Conservation (phyloP, 352 stramenopile species). For the Globisporangium paroecandrum region DNA sequence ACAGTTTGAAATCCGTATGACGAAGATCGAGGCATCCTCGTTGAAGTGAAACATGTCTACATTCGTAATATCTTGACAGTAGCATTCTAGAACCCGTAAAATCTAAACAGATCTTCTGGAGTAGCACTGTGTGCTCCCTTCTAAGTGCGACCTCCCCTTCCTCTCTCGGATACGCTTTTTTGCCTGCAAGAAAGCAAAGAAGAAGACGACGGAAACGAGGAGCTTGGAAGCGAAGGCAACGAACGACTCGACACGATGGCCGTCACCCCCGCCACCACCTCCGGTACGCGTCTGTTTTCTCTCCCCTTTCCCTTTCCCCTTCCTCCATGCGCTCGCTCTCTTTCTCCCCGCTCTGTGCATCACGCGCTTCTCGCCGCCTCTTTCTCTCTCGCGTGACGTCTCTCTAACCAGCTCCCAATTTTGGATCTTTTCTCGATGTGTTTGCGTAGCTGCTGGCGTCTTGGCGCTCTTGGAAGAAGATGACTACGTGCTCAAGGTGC, state of each 20-base stretch:
- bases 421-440: slow-evolving; percentile 16
- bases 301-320: neutral
- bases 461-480: slow-evolving; percentile 91
- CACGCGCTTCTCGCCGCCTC: neutral
- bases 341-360: neutral
- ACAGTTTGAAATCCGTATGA: too few species aligned
- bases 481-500: slow-evolving; percentile 85
- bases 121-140: neutral
- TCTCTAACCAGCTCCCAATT: neutral
- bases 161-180: slow-evolving; percentile 15
- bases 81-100: neutral
- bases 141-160: slow-evolving; percentile 13
- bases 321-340: neutral
- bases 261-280: slow-evolving; percentile 14
- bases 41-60: slow-evolving; percentile 9
- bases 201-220: slow-evolving; percentile 9
- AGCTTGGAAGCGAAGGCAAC: neutral
- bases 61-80: slow-evolving; percentile 6
- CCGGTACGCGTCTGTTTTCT: slow-evolving; percentile 2
- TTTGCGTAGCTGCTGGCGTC: slow-evolving; percentile 70
- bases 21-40: neutral
- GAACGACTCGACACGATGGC: slow-evolving; percentile 12
- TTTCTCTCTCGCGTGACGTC: neutral
- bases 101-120: neutral
- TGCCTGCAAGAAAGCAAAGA: slow-evolving; percentile 9